These are phyloP conservation scores for Aegilops speltoides DNA, from an alignment of 176 grass and related monocot species.

Conservation along the genomic window DNA sequence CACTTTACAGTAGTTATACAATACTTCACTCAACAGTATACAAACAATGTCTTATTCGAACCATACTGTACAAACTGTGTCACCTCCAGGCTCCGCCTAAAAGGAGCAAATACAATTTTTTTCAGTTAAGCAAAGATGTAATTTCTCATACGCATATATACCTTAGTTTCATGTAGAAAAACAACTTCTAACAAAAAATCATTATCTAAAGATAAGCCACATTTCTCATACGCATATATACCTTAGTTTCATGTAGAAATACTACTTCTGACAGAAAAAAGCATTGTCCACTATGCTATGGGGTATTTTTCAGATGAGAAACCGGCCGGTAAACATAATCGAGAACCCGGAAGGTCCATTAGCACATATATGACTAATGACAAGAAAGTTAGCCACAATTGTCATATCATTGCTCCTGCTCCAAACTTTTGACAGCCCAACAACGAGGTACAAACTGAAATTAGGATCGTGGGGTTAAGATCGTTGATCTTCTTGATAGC, in stretches of 20 bases:
- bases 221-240: background rate
- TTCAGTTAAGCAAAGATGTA: too few species aligned
- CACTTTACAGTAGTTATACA: too few species aligned
- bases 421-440: background rate
- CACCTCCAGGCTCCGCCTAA: too few species aligned
- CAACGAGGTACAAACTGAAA: background rate
- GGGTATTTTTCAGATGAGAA: background rate
- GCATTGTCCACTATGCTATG: too few species aligned
- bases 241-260: background rate
- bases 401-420: background rate
- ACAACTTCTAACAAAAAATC: too few species aligned
- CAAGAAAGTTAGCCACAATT: background rate
- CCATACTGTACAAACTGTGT: too few species aligned
- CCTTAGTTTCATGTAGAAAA: too few species aligned
- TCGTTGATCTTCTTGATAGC: conserved; percentile 90
- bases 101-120: too few species aligned
- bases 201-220: too few species aligned
- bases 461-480: conserved; percentile 58
- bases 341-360: background rate
- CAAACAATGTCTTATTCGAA: too few species aligned
- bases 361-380: background rate
- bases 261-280: background rate
- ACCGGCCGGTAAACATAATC: background rate
- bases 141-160: too few species aligned
- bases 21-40: too few species aligned